Conservation (phyloP, 2,329 filamentous ascomycete genomes). For the Trichoderma pleuroti region DNA sequence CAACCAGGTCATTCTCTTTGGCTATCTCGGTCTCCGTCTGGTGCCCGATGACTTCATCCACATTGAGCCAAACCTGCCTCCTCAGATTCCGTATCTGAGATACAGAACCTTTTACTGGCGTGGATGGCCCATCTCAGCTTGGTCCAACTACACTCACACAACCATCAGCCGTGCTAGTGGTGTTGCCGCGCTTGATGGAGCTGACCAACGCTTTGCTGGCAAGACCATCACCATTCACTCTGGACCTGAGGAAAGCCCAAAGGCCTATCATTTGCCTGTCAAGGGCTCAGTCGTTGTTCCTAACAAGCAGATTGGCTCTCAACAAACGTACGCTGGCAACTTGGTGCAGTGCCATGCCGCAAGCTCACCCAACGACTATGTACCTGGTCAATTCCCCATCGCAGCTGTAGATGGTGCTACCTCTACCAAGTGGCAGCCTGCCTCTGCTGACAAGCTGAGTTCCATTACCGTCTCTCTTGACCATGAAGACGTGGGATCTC, state of each 20-base stretch:
- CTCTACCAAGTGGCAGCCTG: constrained; percentile 25
- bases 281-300: constrained; percentile 51
- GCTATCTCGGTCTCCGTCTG: constrained; percentile 63
- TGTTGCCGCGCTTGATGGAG: constrained; percentile 42
- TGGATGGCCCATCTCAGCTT: constrained; percentile 26
- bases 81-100: constrained; percentile 52
- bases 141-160: constrained; percentile 28
- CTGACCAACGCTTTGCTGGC: constrained; percentile 52
- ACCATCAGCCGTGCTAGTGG: constrained; percentile 32
- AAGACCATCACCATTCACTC: constrained; percentile 57
- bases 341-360: constrained; percentile 61
- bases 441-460: constrained; percentile 19
- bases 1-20: constrained; percentile 64
- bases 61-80: constrained; percentile 58
- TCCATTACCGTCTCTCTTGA: constrained; percentile 22
- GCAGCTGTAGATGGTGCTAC: constrained; percentile 23
- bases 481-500: constrained; percentile 12
- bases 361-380: constrained; percentile 43
- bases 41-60: constrained; percentile 54
- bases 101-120: constrained; percentile 30
- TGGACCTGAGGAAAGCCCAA: constrained; percentile 39
- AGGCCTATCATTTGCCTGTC: constrained; percentile 43
- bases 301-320: constrained; percentile 56
- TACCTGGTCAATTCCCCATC: constrained; percentile 63
- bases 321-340: constrained; percentile 55